These are phyloP conservation scores for Eucalyptus marginata DNA, from an alignment of 345 rosid species.

Conservation along the genomic window DNA sequence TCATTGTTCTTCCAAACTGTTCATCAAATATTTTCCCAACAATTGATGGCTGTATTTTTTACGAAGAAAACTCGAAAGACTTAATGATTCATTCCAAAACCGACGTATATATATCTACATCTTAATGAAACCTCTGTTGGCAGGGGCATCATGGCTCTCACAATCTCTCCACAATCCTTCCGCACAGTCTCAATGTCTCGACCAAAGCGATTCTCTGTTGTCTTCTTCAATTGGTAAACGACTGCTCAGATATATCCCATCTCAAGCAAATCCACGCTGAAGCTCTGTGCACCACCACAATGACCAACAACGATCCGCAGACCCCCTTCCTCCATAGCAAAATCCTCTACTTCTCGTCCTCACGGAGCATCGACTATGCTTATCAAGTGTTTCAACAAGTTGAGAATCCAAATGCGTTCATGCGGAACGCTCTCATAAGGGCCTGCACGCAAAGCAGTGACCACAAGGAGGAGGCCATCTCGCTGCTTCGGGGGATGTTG, in stretches of 20 bases:
- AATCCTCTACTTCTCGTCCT: conserved; percentile 31
- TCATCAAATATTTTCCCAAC: too few species aligned
- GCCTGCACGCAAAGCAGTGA: conserved; percentile 38
- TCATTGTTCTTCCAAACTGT: too few species aligned
- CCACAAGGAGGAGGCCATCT: conserved; percentile 39
- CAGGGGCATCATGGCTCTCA: too few species aligned
- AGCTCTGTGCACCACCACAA: conserved; percentile 31
- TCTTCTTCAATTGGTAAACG: conserved; percentile 24
- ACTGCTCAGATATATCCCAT: conserved; percentile 43
- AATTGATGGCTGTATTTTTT: too few species aligned
- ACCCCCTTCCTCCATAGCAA: conserved; percentile 42
- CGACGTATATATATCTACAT: too few species aligned
- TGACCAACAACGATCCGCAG: conserved; percentile 17
- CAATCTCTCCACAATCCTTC: too few species aligned
- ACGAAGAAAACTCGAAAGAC: too few species aligned
- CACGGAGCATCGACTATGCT: conserved; percentile 1
- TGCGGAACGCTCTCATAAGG: conserved; percentile 83
- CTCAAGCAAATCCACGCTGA: conserved; percentile 72
- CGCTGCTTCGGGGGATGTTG: conserved; percentile 31
- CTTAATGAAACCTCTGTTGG: too few species aligned
- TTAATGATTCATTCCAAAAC: too few species aligned
- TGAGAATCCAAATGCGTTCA: conserved; percentile 40
- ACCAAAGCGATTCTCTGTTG: not conserved
- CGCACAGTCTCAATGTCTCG: too few species aligned
- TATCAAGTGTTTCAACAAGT: conserved; percentile 30